Evolutionary conservation across 345 rosid genomes (phyloP), one percentile per base, ranked within the genome.

Genomic region (Citrus unshiu): DNA sequence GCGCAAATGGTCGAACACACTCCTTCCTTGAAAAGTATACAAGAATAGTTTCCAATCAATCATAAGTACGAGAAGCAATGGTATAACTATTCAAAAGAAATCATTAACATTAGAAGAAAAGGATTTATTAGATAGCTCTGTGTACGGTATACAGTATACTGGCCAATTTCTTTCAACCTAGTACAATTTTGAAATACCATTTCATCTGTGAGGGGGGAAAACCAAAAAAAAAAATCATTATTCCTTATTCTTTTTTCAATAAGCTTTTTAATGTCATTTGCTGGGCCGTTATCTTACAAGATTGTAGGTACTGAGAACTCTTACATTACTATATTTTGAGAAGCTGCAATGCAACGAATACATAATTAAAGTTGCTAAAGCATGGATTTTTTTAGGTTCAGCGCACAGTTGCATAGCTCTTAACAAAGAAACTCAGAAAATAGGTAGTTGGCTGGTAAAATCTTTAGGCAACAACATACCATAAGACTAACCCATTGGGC

Each of bases 1-100:
- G 91, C 68, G 87, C 89, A 73, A 90, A 88, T 21, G 97, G 89
- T 4, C 84, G 91, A 80, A 82, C 88, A 46, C 98, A 93, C 30
- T 68, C 75, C 87, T 84, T 19, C 93, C 94, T 91, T 49, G 70
- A 43, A 75, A 57, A 61, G 77, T 74, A 79, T 13, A 32, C 71
- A 46, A 27, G 25, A 1, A 70, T 30, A 12, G 54, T 68, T 71
- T 51, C 77, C 79, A 79, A 77, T 56, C 60, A 69, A 76, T 32
- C 6, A 65, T 37, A 59, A 64, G 49, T n/a, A 58, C 1, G 27
- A 62, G 34, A 67, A 24, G 24, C 6, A 32, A 25, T 58, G n/a
- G n/a, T n/a, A n/a, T n/a, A n/a, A n/a, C n/a, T n/a, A n/a, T n/a
- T n/a, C n/a, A n/a, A n/a, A n/a, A n/a, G n/a, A n/a, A n/a, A n/a